Conservation (phyloP, 176 grass and related monocot genomes). For the Avena insularis region DNA sequence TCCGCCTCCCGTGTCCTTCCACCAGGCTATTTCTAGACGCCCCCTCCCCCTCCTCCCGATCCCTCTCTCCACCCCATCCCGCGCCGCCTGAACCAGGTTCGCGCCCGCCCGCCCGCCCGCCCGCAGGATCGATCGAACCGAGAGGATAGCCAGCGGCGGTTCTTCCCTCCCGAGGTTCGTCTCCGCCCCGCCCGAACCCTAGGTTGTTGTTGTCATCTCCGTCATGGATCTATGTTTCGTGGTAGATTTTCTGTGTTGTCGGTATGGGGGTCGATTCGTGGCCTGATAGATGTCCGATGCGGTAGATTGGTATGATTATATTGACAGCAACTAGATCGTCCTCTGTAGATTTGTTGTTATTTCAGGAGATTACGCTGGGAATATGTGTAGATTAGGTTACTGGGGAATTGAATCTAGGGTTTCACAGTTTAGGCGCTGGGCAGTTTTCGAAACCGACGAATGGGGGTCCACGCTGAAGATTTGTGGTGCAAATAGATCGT, state of each 20-base stretch:
- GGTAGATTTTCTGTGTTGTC: not conserved
- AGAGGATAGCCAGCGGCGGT: not conserved
- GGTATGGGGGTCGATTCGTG: not conserved
- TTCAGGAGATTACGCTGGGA: not conserved
- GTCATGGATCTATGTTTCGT: not conserved
- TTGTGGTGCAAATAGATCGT: too few species aligned
- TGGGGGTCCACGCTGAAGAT: too few species aligned
- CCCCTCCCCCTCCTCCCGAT: not conserved
- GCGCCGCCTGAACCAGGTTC: conserved; percentile 8
- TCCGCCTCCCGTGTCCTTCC: not conserved
- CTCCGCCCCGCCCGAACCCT: not conserved
- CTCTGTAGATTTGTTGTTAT: not conserved
- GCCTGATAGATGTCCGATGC: not conserved
- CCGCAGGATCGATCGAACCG: not conserved
- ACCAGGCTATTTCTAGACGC: not conserved
- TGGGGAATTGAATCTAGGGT: conserved; percentile 1
- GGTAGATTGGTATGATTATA: not conserved
- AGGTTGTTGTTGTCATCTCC: not conserved
- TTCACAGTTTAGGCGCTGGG: not conserved
- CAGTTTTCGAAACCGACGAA: not conserved
- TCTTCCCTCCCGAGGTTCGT: conserved; percentile 28
- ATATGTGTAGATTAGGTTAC: not conserved
- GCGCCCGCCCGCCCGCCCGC: not conserved
- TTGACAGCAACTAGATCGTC: not conserved
- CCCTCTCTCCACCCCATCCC: not conserved